A percentile compares a stretch with the other conserved stretches of the same genome.
These are phyloP conservation scores for Dendryphion nanum DNA, from an alignment of 2,329 filamentous ascomycete species.

Conservation along the genomic window DNA sequence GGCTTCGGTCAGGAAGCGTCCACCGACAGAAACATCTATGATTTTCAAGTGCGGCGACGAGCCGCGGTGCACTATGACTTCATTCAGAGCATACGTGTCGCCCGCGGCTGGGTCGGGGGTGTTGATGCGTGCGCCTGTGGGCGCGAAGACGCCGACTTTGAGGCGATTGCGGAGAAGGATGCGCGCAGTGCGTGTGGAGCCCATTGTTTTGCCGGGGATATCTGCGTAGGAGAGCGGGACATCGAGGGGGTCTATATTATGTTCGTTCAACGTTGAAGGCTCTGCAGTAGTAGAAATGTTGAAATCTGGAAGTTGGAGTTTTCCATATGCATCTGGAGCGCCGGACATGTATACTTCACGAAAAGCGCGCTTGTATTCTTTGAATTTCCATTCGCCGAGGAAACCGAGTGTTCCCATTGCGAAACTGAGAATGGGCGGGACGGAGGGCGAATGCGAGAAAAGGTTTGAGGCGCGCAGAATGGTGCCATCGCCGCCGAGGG, in stretches of 20 bases:
- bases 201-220: constrained; percentile 78
- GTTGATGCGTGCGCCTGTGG: constrained; percentile 55
- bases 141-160: constrained; percentile 79
- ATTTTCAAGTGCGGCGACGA: constrained; percentile 86
- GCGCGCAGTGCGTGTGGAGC: constrained; percentile 68
- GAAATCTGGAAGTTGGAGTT: constrained; percentile 66
- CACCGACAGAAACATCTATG: constrained; percentile 87
- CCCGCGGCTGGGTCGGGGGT: constrained; percentile 25
- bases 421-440: constrained; percentile 90
- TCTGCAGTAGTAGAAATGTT: constrained; percentile 53
- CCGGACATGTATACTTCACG: constrained; percentile 88
- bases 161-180: constrained; percentile 84
- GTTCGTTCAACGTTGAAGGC: not conserved
- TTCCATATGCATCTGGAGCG: constrained; percentile 51
- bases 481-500: constrained; percentile 89
- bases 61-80: constrained; percentile 90
- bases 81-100: constrained; percentile 77
- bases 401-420: constrained; percentile 97
- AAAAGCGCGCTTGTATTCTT: constrained; percentile 88
- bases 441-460: constrained; percentile 75
- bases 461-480: constrained; percentile 83
- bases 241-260: constrained; percentile 20
- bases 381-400: constrained; percentile 93
- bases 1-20: constrained; percentile 86
- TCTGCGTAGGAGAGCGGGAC: constrained; percentile 60